Evolutionary conservation across 148 eudicot genomes (phyloP), one percentile per base, ranked within the genome.

Genomic region (Silene uniflora): DNA sequence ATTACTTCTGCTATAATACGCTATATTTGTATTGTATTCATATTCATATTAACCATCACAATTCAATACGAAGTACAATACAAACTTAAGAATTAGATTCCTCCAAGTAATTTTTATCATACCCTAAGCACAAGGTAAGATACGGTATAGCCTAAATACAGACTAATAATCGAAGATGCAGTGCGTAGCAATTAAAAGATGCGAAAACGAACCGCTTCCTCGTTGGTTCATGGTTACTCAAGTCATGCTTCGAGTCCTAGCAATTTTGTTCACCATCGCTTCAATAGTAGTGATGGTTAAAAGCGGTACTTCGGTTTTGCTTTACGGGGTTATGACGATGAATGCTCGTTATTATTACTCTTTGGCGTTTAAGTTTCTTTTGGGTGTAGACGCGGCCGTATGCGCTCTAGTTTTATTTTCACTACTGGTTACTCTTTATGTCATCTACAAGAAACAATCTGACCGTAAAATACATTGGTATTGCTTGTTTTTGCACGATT

Each of bases 341-440:
- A 16, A 13, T 1, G 73, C 67, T 11, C 62, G 19, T 62, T 76
- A 76, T 27, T 16, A 5, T 7, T 70, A 58, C 59, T 69, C 73
- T 21, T 22, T 73, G 35, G 79, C 73, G 22, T 59, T 76, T 55
- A 76, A 71, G 79, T 76, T 68, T 14, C n/a, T n/a, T n/a, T n/a
- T n/a, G 18, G 79, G 46, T 22, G 79, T n/a, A 18, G 60, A 76
- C 25, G 44, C 25, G 5, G 47, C 25, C 19, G 62, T 70, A 2
- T 44, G 74, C 44, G 74, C 16, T 13, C 68, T 77, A 32, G 35
- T 29, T 44, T 21, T 77, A 10, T 16, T 61, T 3, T 77, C 79
- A 9, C 14, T 61, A 7, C 32, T 29, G 1, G 14, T 69, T 39
- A 47, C 24, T 8, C 11, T 60, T 14, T 77, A 10, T 61, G 16